Evolutionary conservation across 179 eudicot species (phyloP).

Genomic region (Sideroxylon spinosum): DNA sequence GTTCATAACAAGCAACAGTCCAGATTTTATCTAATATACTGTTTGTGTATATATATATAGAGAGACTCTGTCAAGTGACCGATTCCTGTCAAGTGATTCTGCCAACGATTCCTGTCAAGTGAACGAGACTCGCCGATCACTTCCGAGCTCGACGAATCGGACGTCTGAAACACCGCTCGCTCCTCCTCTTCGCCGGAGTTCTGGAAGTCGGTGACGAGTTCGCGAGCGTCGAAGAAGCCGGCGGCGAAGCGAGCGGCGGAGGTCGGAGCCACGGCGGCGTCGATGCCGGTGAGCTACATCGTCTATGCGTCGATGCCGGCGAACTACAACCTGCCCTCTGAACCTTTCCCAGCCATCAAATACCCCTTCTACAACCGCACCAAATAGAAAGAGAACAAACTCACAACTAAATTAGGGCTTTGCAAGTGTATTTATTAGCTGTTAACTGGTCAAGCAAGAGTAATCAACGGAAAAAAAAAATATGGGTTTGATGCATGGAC

Average conservation of each 20-base stretch:
- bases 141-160: slow-evolving; percentile 48
- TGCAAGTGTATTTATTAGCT: not conserved
- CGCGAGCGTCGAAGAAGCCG: slow-evolving; percentile 17
- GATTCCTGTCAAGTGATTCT: too few relatives aligned
- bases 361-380: not conserved
- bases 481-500: too few relatives aligned
- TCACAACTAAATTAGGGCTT: slow-evolving; percentile 4
- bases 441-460: not conserved
- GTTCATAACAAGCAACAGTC: too few relatives aligned
- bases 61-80: too few relatives aligned
- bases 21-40: too few relatives aligned
- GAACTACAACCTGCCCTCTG: not conserved
- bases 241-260: not conserved
- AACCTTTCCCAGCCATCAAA: not conserved
- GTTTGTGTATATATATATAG: too few relatives aligned
- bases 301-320: too few relatives aligned
- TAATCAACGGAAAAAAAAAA: not conserved
- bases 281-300: slow-evolving; percentile 67
- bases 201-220: slow-evolving; percentile 19
- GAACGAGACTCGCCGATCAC: slow-evolving; percentile 2
- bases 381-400: too few relatives aligned
- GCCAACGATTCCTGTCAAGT: slow-evolving; percentile 33
- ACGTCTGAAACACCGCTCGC: slow-evolving; percentile 43
- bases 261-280: slow-evolving; percentile 28
- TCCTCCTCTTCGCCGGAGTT: slow-evolving; percentile 33